These are phyloP conservation scores for Suillus weaverae DNA, from an alignment of 768 basidiomycete genomes.

Conservation along the genomic window DNA sequence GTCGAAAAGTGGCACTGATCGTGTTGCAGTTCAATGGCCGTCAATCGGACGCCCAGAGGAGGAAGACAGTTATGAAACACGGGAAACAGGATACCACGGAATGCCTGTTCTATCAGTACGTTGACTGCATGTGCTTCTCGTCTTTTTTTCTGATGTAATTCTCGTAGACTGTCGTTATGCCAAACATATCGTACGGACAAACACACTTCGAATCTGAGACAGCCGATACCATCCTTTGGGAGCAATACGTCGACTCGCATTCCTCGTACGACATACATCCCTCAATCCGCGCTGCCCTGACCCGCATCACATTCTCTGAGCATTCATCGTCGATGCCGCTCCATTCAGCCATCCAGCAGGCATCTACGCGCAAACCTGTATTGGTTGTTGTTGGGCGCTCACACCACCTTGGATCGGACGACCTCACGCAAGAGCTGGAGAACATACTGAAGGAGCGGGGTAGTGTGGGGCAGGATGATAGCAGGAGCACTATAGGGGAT, in stretches of 20 bases:
- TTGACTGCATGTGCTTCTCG: conserved; percentile 5
- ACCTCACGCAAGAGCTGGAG: conserved; percentile 59
- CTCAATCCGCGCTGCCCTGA: conserved; percentile 40
- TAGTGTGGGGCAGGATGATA: conserved; percentile 21
- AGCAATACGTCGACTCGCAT: conserved; percentile 45
- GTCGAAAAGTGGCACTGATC: conserved; percentile 28
- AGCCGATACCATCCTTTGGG: conserved; percentile 81
- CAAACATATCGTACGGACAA: conserved; percentile 74
- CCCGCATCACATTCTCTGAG: conserved; percentile 62
- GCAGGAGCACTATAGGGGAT: conserved; percentile 84
- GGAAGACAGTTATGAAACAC: conserved; percentile 40
- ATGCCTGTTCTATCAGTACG: conserved; percentile 10
- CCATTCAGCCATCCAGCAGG: conserved; percentile 50
- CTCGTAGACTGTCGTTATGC: conserved; percentile 46
- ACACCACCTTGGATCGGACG: conserved; percentile 61
- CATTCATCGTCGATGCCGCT: conserved; percentile 54
- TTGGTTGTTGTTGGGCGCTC: conserved; percentile 80
- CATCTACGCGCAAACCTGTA: conserved; percentile 37
- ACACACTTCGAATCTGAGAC: conserved; percentile 73
- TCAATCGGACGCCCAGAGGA: conserved; percentile 57
- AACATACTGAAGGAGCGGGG: conserved; percentile 39
- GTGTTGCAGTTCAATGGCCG: conserved; percentile 60
- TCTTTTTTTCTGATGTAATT: conserved; percentile 8
- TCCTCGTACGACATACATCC: conserved; percentile 11
- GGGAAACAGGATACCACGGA: conserved; percentile 12